Base-by-base conservation (phyloP, 2,329 filamentous ascomycete species). In the Huntiella omanensis region DNA sequence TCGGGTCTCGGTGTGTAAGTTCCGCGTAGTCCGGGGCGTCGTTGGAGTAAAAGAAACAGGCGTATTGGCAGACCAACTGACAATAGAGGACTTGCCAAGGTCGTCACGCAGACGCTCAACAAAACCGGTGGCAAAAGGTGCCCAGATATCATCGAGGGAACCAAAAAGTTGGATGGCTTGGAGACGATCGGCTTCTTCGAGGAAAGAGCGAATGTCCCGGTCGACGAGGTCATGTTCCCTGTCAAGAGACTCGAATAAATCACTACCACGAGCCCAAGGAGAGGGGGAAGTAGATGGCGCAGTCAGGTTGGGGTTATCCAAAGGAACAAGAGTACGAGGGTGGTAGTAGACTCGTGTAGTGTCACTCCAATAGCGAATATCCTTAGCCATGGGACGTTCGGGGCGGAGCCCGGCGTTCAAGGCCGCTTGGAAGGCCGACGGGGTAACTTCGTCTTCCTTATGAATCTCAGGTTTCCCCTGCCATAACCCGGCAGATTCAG, bases 291-390 rank as follows among this genome's bases (percentile, higher is more conserved):
- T 67, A 12, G 45, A 43, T 8, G 48, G 48, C n/a, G 48, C 39
- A 12, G 35, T 47, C 13, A 47, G 33, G 58, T 92, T 84, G 56
- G 83, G 92, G 56, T 95, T 85, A 57, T 82, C 82, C 11, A 96
- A 67, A 58, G 93, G 87, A 7, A 93, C 70, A 46, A 94, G 74
- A 10, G 86, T 94, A 46, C 75, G 76, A 6, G 91, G 91, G 58
- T 96, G 87, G 58, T 83, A 95, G 62, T 77, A 98, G n/a, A 91
- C 73, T 19, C 85, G 76, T 54, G 84, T 92, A 62, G 86, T 96
- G 61, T 98, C 91, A 32, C 86, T 93, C 88, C 91, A 98, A 64
- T 91, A 96, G 46, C 85, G 75, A n/a, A 96, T 82, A 8, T 74
- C 72, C 5, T 77, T 72, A 1, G 76, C 68, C 1, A 71, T 80